Evolutionary conservation across 352 stramenopile species (phyloP), one percentile per base, ranked within the genome.

Genomic region (Pythium monospermum): DNA sequence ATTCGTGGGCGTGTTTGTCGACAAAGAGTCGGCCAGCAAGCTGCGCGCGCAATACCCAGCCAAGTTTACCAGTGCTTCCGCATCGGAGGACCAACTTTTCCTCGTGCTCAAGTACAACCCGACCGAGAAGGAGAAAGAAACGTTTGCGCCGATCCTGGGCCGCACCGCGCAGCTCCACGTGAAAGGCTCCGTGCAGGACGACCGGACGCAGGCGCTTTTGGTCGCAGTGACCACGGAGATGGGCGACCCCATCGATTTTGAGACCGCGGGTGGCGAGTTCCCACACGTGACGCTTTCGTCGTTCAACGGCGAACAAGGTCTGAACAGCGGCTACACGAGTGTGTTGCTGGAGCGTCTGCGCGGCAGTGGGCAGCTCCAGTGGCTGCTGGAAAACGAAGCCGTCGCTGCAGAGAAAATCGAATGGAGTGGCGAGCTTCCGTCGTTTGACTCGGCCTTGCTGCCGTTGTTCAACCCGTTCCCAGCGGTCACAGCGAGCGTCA

Each of bases 401-500:
- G 28, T 53, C 6, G 21, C 35, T 26, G 15, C 41, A 1, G 52
- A 57, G 3, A 30, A 46, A 11, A 44, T 10, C 15, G 49, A 83
- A 44, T 89, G 77, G 80, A 64, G 25, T 8, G 82, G 80, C n/a
- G 68, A 87, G 50, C 64, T 93, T 36, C 71, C 79, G 1, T 59
- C 42, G 27, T 93, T 91, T 53, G 61, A 85, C 12, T 93, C 82
- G 15, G 73, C 68, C 58, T 64, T 84, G 38, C 57, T 93, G 57
- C 74, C 82, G 44, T 63, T 93, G 15, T 93, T 86, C 58, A 93
- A 76, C 62, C 79, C 82, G 41, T 93, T 93, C 62, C 79, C 82
- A 31, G 64, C 73, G 18, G 62, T 73, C 1, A 28, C 49, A 10
- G 82, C 66, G 21, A 78, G 58, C 37, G 25, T 90, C 43, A 43